Percentiles rank a stretch among this genome's conserved stretches.
Conservation (phyloP, 768 basidiomycete species). For the Agaricus blazei region DNA sequence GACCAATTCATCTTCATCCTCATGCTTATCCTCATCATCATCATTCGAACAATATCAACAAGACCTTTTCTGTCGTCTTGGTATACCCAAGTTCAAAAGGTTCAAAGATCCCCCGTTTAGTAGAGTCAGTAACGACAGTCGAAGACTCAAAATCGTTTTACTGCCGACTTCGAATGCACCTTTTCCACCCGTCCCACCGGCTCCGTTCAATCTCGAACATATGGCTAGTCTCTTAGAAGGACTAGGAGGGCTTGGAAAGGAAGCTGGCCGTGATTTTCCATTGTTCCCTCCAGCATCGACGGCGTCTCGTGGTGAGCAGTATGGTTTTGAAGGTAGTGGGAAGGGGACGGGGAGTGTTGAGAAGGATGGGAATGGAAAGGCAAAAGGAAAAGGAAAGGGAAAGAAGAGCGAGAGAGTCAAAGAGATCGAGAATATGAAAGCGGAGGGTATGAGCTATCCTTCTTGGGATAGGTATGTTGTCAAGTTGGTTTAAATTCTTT, state of each 20-base stretch:
- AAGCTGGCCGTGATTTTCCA: too few species aligned
- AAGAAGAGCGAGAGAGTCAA: constrained; percentile 25
- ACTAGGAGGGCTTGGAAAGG: too few species aligned
- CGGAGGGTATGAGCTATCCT: constrained; percentile 49
- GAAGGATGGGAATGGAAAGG: neutral
- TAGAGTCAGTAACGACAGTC: constrained; percentile 43
- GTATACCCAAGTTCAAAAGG: constrained; percentile 34
- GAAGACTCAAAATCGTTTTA: constrained; percentile 47
- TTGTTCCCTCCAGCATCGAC: too few species aligned
- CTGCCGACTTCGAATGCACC: constrained; percentile 23
- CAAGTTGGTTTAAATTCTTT: constrained; percentile 16
- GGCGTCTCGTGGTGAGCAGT: neutral
- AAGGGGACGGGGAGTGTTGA: neutral
- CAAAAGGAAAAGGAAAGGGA: neutral
- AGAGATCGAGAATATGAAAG: constrained; percentile 29
- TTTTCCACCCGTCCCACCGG: neutral
- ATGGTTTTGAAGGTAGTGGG: constrained; percentile 15
- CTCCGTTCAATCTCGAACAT: constrained; percentile 4
- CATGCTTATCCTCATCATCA: neutral
- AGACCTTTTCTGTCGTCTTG: constrained; percentile 23
- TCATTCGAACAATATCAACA: neutral
- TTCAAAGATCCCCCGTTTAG: constrained; percentile 50
- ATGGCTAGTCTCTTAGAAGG: neutral
- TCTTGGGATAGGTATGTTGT: constrained; percentile 65
- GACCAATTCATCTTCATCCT: too few species aligned